Conservation (phyloP, 139 green algal genomes). For the Tetratostichococcus sp. region DNA sequence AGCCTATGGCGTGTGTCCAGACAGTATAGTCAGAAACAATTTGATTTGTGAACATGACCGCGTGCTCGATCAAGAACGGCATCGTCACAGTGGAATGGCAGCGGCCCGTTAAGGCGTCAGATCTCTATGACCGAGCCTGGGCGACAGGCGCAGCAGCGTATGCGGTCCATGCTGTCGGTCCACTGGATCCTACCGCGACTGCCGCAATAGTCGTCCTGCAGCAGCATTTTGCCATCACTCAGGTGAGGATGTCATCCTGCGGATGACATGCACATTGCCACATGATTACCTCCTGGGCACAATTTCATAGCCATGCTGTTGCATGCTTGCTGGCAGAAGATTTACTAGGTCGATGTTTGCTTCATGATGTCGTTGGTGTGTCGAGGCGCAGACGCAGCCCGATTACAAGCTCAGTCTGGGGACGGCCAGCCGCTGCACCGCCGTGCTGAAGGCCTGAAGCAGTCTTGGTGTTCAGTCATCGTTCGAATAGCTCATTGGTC, state of each 20-base stretch:
- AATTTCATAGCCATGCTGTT: too few species aligned
- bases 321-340: too few species aligned
- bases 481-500: too few species aligned
- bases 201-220: neutral
- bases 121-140: neutral
- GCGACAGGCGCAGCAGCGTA: neutral
- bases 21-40: neutral
- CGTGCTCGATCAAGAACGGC: neutral
- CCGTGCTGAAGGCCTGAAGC: neutral
- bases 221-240: neutral
- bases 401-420: neutral
- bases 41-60: neutral
- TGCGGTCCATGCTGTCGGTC: neutral
- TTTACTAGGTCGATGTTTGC: too few species aligned
- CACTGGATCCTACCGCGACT: neutral
- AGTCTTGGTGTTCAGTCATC: too few species aligned
- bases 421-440: neutral
- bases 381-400: neutral
- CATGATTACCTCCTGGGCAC: too few species aligned
- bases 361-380: too few species aligned
- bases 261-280: too few species aligned
- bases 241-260: too few species aligned
- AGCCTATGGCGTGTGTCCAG: neutral
- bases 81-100: neutral
- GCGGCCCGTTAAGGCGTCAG: neutral